Conservation (phyloP, 2,329 filamentous ascomycete genomes). For the Phyllosticta citrichinensis region DNA sequence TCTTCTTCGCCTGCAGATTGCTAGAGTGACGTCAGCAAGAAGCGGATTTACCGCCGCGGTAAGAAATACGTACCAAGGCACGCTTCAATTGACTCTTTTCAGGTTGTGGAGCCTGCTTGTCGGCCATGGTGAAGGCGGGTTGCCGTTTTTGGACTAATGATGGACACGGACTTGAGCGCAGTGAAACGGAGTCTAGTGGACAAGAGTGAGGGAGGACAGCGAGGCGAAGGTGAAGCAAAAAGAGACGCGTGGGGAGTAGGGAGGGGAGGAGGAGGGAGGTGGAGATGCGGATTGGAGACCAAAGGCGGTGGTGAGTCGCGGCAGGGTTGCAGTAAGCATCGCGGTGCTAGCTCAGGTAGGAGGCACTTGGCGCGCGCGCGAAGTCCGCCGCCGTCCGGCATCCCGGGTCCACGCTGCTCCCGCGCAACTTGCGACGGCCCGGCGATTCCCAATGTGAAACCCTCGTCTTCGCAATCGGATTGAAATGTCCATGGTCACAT, state of each 20-base stretch:
- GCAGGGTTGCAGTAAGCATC: not conserved
- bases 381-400: not conserved
- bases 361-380: not conserved
- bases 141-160: slow-evolving; percentile 8
- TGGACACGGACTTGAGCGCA: slow-evolving; percentile 1
- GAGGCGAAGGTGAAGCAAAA: slow-evolving; percentile 2
- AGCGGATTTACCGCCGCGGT: slow-evolving; percentile 10
- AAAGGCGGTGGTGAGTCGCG: not conserved
- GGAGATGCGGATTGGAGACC: not conserved
- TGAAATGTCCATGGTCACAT: slow-evolving; percentile 8
- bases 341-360: not conserved
- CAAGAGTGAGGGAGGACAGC: not conserved
- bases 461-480: not conserved
- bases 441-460: not conserved
- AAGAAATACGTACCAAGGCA: slow-evolving; percentile 50
- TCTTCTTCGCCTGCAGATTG: slow-evolving; percentile 52
- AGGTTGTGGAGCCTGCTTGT: slow-evolving; percentile 44
- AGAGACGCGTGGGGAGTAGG: not conserved
- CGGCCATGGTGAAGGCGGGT: slow-evolving; percentile 1
- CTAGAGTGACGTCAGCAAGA: slow-evolving; percentile 36
- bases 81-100: slow-evolving; percentile 85
- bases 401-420: not conserved
- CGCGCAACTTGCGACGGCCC: not conserved
- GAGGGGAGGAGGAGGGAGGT: not conserved
- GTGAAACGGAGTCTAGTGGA: slow-evolving; percentile 11